These are phyloP conservation scores for Pelargonium fulgidum DNA, from an alignment of 441 rosid genomes.

Conservation along the genomic window DNA sequence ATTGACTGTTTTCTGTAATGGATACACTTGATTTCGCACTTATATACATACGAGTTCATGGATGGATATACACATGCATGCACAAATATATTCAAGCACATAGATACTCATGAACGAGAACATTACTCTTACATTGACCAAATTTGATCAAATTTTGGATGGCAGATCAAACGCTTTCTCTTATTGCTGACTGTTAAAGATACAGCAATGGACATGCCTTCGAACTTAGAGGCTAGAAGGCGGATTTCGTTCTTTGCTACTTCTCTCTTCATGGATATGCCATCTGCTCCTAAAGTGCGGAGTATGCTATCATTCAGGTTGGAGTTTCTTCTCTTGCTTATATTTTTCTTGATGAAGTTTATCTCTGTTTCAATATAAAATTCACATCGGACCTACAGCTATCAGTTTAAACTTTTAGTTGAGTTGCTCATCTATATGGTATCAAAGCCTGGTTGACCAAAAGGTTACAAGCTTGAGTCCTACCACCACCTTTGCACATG, in stretches of 20 bases:
- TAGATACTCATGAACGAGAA: background rate
- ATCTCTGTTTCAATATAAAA: background rate
- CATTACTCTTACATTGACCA: slow-evolving; percentile 16
- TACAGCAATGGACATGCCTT: slow-evolving; percentile 86
- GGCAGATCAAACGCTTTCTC: slow-evolving; percentile 75
- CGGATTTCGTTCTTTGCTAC: slow-evolving; percentile 95
- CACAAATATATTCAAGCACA: background rate
- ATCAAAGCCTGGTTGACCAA: too few species aligned
- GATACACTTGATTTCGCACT: background rate
- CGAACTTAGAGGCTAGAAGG: slow-evolving; percentile 78
- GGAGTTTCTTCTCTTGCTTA: slow-evolving; percentile 23
- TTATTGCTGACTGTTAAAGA: slow-evolving; percentile 76
- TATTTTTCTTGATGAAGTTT: slow-evolving; percentile 15
- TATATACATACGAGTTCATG: background rate
- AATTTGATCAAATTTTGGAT: slow-evolving; percentile 25
- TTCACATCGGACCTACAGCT: too few species aligned
- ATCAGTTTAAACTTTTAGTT: too few species aligned
- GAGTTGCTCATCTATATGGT: too few species aligned
- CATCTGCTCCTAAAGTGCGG: slow-evolving; percentile 75
- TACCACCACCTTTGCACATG: too few species aligned
- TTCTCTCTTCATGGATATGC: slow-evolving; percentile 93
- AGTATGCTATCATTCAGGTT: slow-evolving; percentile 97
- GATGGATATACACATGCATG: background rate
- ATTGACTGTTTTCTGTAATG: background rate
- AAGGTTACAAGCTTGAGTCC: too few species aligned